Conservation (phyloP, 768 basidiomycete species). For the Grammothele lineata region DNA sequence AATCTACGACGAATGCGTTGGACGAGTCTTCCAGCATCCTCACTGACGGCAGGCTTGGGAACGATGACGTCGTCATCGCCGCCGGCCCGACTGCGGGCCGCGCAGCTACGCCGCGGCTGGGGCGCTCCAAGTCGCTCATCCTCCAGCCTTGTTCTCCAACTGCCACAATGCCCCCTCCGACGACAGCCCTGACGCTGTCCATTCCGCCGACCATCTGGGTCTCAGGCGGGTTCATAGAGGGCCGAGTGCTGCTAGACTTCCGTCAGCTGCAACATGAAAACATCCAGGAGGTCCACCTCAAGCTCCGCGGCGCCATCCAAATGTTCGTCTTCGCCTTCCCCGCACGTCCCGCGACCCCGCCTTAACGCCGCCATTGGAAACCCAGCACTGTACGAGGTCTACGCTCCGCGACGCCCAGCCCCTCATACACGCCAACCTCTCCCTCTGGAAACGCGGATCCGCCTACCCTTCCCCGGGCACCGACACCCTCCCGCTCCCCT, state of each 20-base stretch:
- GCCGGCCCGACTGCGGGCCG: too few species aligned
- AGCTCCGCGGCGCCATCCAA: slow-evolving; percentile 8
- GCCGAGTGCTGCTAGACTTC: slow-evolving; percentile 12
- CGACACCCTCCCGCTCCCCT: slow-evolving; percentile 7
- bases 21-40: too few species aligned
- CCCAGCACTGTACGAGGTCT: too few species aligned
- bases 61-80: too few species aligned
- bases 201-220: slow-evolving; percentile 1
- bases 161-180: neutral
- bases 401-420: neutral
- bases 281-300: slow-evolving; percentile 15
- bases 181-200: neutral
- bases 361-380: too few species aligned
- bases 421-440: neutral
- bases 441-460: slow-evolving; percentile 10
- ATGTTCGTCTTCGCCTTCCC: slow-evolving; percentile 10
- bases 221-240: slow-evolving; percentile 9
- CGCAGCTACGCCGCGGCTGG: too few species aligned
- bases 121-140: too few species aligned
- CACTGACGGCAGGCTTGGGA: too few species aligned
- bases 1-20: too few species aligned
- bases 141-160: too few species aligned
- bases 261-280: slow-evolving; percentile 8
- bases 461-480: slow-evolving; percentile 3
- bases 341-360: neutral